phyloP scores from a whole-genome alignment of 1,284 basidiomycete species.

The Moesziomyces sp. region DNA sequence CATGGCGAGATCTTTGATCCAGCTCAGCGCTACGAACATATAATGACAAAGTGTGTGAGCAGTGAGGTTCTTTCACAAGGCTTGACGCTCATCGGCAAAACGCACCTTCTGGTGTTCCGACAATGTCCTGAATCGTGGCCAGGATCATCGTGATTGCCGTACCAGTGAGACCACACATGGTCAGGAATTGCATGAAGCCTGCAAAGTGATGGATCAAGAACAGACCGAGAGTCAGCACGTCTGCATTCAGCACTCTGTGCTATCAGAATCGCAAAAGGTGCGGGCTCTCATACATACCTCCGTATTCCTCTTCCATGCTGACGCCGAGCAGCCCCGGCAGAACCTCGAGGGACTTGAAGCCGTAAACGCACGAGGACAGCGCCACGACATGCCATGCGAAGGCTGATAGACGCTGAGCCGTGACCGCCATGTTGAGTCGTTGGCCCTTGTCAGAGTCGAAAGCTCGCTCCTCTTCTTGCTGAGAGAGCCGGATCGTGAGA shows the following conservation, averaged over 20 bases:
- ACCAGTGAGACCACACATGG: slow-evolving; percentile 32
- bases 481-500: background rate
- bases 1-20: slow-evolving; percentile 31
- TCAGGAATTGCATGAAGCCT: slow-evolving; percentile 42
- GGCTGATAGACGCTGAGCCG: slow-evolving; percentile 1
- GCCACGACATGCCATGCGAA: slow-evolving; percentile 29
- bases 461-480: background rate
- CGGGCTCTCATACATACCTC: slow-evolving; percentile 11
- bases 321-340: slow-evolving; percentile 22
- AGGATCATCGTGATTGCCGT: slow-evolving; percentile 20
- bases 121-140: slow-evolving; percentile 22
- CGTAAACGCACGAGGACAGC: slow-evolving; percentile 33
- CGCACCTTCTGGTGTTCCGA: slow-evolving; percentile 27
- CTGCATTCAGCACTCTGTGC: background rate
- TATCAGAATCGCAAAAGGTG: background rate
- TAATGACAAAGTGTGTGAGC: too few relatives aligned
- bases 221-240: background rate
- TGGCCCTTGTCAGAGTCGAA: background rate
- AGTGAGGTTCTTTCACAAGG: too few relatives aligned
- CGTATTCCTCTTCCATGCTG: slow-evolving; percentile 25
- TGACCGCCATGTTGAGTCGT: slow-evolving; percentile 8
- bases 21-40: slow-evolving; percentile 8
- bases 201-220: background rate
- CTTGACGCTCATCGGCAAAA: background rate
- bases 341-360: slow-evolving; percentile 24